phyloP scores from a whole-genome alignment of 176 grass and related monocot species.

The Sorghum bicolor region DNA sequence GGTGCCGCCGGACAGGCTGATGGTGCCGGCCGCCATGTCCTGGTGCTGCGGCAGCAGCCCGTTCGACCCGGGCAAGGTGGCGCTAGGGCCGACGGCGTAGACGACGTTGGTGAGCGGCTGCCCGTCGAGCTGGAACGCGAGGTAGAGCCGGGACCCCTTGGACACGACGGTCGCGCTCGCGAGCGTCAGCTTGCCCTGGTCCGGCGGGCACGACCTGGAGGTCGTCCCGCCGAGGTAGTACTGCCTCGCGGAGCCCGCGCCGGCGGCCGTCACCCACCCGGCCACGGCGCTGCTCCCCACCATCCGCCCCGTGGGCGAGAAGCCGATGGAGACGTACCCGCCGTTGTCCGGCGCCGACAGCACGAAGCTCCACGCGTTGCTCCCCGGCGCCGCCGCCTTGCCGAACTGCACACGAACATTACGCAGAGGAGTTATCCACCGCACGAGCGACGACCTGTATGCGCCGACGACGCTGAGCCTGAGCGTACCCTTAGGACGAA shows the following conservation, averaged over 20 bases:
- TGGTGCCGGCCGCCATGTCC: conserved; percentile 31
- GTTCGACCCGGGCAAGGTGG: conserved; percentile 10
- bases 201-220: conserved; percentile 42
- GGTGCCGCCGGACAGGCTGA: conserved; percentile 14
- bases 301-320: conserved; percentile 47
- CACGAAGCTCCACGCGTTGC: conserved; percentile 57
- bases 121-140: conserved; percentile 47
- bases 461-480: not conserved
- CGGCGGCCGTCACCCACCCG: conserved; percentile 31
- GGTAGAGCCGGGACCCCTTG: conserved; percentile 44
- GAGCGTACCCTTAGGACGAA: conserved; percentile 47
- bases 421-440: not conserved
- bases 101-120: conserved; percentile 30
- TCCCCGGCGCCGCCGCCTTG: not conserved
- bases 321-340: conserved; percentile 41
- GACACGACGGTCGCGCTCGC: conserved; percentile 34
- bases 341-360: conserved; percentile 66
- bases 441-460: not conserved
- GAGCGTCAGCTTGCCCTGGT: conserved; percentile 37
- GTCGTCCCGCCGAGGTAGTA: conserved; percentile 59
- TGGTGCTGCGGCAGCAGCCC: conserved; percentile 27
- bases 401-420: conserved; percentile 11
- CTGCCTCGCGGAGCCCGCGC: conserved; percentile 31
- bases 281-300: conserved; percentile 52
- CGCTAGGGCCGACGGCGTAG: conserved; percentile 42